Evolutionary conservation across 495 filamentous ascomycete species (phyloP).

Genomic region (Neurospora africana): DNA sequence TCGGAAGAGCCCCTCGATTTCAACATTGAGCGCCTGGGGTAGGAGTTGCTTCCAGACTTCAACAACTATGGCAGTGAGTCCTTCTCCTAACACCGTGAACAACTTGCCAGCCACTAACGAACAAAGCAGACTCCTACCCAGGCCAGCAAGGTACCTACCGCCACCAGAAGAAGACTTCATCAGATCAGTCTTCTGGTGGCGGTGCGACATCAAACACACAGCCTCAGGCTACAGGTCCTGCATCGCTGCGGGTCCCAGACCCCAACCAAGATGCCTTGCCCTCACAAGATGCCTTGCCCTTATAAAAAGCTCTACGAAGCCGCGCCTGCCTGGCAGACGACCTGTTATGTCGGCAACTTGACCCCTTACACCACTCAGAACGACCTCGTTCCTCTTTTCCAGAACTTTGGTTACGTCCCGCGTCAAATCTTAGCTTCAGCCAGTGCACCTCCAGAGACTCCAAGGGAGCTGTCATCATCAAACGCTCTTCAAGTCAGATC

Average conservation of each 20-base stretch:
- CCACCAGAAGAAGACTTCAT: not conserved
- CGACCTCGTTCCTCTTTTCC: constrained; percentile 90
- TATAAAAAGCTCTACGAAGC: not conserved
- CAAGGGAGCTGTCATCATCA: not conserved
- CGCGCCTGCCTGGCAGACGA: not conserved
- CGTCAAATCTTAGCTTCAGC: constrained; percentile 63
- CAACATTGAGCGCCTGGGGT: not conserved
- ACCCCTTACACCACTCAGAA: constrained; percentile 87
- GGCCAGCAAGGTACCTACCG: not conserved
- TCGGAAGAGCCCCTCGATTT: not conserved
- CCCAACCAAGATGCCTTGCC: not conserved
- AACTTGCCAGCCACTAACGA: not conserved
- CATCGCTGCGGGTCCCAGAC: not conserved
- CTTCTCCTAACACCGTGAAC: too few relatives aligned
- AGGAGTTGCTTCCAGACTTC: not conserved
- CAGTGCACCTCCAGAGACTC: not conserved
- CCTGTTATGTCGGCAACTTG: not conserved
- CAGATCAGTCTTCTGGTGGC: not conserved
- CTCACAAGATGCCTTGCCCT: not conserved
- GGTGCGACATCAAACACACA: not conserved
- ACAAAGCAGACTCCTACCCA: not conserved
- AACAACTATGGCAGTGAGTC: not conserved
- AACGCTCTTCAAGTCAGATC: not conserved
- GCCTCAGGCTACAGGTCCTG: not conserved
- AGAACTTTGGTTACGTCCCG: constrained; percentile 96